Evolutionary conservation across 2,329 filamentous ascomycete species (phyloP).

Genomic region (Colletotrichum siamense): DNA sequence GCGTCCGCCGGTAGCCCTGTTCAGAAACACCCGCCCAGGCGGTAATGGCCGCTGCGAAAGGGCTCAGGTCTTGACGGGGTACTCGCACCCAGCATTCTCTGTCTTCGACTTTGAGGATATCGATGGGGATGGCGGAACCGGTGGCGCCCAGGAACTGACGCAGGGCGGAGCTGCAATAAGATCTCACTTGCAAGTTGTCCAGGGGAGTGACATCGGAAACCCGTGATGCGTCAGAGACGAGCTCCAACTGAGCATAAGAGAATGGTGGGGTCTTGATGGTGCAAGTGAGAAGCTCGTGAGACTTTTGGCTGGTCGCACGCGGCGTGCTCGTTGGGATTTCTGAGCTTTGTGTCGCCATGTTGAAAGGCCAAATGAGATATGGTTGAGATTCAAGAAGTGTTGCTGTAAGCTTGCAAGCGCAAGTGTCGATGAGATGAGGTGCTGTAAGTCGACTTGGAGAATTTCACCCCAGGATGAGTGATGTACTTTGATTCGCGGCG

Average conservation of each 20-base stretch:
- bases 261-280: constrained; percentile 58
- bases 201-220: constrained; percentile 32
- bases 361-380: background rate
- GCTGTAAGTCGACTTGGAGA: background rate
- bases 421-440: background rate
- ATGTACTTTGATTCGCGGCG: constrained; percentile 13
- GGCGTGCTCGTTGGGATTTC: background rate
- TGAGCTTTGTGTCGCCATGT: constrained; percentile 15
- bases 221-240: constrained; percentile 38
- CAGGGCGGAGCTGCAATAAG: constrained; percentile 69
- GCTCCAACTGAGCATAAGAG: constrained; percentile 62
- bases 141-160: constrained; percentile 73
- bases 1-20: constrained; percentile 49
- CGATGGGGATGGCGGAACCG: constrained; percentile 70
- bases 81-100: constrained; percentile 68
- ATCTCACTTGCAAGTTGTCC: constrained; percentile 67
- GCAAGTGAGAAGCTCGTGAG: constrained; percentile 54
- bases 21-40: constrained; percentile 62
- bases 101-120: constrained; percentile 69
- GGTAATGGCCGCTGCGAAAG: constrained; percentile 68
- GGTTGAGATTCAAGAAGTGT: background rate
- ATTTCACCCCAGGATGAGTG: background rate
- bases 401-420: background rate
- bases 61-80: constrained; percentile 63
- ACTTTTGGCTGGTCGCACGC: constrained; percentile 31